A percentile compares a stretch with the other conserved stretches of the same genome.
phyloP scores from a whole-genome alignment of 2,329 filamentous ascomycete species.

The Sporothrix euskadiensis region DNA sequence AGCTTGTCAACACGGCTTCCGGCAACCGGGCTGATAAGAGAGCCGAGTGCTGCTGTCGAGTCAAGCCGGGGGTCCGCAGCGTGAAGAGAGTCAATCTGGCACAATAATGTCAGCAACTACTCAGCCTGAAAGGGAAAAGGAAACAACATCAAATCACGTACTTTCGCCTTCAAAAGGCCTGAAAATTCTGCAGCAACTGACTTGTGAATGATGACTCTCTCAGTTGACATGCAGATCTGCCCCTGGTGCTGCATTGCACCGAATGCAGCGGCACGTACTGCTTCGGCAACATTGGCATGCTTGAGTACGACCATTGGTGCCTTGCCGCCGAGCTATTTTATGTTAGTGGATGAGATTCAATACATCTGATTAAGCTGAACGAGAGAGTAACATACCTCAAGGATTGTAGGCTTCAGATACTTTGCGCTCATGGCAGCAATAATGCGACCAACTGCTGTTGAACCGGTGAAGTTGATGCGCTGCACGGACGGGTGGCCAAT shows the following conservation, averaged over 20 bases:
- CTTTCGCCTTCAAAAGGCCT: neutral
- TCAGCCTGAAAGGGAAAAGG: too few relatives aligned
- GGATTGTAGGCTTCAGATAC: neutral
- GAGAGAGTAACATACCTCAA: neutral
- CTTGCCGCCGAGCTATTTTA: constrained; percentile 64
- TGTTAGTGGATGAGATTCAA: neutral
- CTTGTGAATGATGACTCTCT: neutral
- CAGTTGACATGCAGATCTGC: constrained; percentile 46
- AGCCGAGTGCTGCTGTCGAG: neutral
- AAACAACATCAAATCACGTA: neutral
- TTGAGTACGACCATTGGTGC: constrained; percentile 67
- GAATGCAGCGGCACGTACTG: constrained; percentile 67
- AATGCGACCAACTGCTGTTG: neutral
- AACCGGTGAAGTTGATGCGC: neutral
- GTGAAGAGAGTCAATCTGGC: neutral
- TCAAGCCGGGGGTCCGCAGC: neutral
- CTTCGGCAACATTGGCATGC: constrained; percentile 63
- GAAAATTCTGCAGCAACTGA: neutral
- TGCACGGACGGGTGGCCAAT: neutral
- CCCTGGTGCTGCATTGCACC: constrained; percentile 57
- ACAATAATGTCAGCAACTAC: too few relatives aligned
- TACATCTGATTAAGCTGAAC: too few relatives aligned
- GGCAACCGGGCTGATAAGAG: neutral
- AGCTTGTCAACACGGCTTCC: neutral
- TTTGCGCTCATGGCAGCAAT: constrained; percentile 4